Evolutionary conservation across 805 yeast genomes (phyloP), one percentile per base, ranked within the genome.

Genomic region (Wickerhamiella lipophila): DNA sequence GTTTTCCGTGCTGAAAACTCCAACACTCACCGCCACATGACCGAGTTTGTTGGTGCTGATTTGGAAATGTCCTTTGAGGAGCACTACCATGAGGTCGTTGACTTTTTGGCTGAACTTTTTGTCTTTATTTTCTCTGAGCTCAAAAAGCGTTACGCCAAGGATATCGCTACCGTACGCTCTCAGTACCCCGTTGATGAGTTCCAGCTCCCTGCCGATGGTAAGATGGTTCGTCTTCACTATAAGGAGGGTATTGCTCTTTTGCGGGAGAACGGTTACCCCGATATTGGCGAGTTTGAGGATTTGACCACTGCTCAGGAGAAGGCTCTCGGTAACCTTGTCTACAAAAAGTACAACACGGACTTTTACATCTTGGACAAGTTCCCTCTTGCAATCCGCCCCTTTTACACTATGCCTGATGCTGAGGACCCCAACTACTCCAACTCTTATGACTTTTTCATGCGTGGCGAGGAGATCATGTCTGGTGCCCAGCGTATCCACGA

Each of bases 401-500:
- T 92, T 77, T 92, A 92, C 77, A 92, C 99, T 44, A 92, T 92
- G 98, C 97, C 98, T 54, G 96, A 87, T 66, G 75, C 97, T 16
- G 81, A 78, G 61, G 88, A 92, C 70, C 78, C 95, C 55, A 75
- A 81, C 59, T 88, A 88, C 72, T 88, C 97, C 55, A 92, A 92
- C 78, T 89, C 97, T 18, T 92, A 89, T 65, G 98, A 92, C 72
- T 92, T 92, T 81, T 92, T 92, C 77, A 92, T 92, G 98, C 83
- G 98, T 73, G 99, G 99, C 65, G 98, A 92, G 72, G 99, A 92
- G 71, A 92, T 92, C 60, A 72, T 92, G 58, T 86, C 96, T n/a
- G 99, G 99, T 61, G 99, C 98, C 51, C 99, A 92, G 73, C 95
- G 99, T 77, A 78, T 92, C 59, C 99, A 92, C 66, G 97, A 92